Evolutionary conservation across 176 grass and related monocot genomes (phyloP).

Genomic region (Carex pumila): DNA sequence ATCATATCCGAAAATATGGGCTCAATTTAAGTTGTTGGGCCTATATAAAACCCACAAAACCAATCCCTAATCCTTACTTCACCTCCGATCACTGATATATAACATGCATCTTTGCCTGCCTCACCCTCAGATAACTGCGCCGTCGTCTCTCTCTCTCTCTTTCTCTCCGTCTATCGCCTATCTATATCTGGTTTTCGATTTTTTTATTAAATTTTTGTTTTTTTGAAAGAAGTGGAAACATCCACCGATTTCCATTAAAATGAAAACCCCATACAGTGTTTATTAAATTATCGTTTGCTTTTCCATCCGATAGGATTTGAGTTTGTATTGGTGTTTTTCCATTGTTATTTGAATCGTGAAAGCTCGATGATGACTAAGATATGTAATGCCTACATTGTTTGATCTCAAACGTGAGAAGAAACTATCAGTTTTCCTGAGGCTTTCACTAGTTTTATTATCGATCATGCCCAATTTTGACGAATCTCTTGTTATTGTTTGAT

Average conservation of each 20-base stretch:
- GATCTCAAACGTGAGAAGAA: conserved; percentile 18
- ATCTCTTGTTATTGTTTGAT: not conserved
- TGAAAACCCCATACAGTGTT: not conserved
- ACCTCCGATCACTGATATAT: not conserved
- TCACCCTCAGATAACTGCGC: not conserved
- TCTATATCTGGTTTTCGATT: not conserved
- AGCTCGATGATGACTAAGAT: conserved; percentile 10
- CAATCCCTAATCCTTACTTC: not conserved
- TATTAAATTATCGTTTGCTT: not conserved
- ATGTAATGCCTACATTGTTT: conserved; percentile 27
- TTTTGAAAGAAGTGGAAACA: no score
- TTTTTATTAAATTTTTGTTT: not conserved
- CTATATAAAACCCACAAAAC: not conserved
- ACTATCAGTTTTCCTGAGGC: not conserved
- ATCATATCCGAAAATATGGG: not conserved
- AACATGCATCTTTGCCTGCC: not conserved
- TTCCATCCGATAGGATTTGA: not conserved
- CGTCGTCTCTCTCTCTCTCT: not conserved
- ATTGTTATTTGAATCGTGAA: not conserved
- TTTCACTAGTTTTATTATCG: not conserved
- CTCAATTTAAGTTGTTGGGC: not conserved
- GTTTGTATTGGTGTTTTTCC: not conserved
- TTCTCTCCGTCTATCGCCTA: no score
- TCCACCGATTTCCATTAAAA: no score
- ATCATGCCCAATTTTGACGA: not conserved